These are phyloP conservation scores for Obba rivulosa DNA, from an alignment of 768 basidiomycete species.

Conservation along the genomic window DNA sequence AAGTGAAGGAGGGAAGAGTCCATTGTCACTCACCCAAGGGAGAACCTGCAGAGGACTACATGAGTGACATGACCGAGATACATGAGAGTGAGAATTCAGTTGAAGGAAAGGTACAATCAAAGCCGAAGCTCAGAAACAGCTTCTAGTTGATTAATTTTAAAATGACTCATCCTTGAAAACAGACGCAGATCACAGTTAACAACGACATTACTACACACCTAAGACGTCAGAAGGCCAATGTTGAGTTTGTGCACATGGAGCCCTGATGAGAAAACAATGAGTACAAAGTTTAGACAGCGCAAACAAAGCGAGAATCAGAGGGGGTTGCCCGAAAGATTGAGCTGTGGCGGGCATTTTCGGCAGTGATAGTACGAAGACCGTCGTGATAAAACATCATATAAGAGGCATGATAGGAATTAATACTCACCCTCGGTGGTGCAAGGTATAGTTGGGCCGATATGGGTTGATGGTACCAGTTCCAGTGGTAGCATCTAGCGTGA, in stretches of 20 bases:
- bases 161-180: slow-evolving; percentile 36
- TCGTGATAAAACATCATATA: slow-evolving; percentile 80
- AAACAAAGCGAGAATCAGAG: slow-evolving; percentile 42
- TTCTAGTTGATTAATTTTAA: slow-evolving; percentile 76
- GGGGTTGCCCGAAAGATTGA: slow-evolving; percentile 79
- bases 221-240: not conserved
- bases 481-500: not conserved
- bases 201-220: not conserved
- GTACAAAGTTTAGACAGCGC: not conserved
- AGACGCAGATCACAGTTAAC: not conserved
- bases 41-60: too few relatives aligned
- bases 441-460: too few relatives aligned
- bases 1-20: too few relatives aligned
- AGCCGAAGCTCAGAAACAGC: slow-evolving; percentile 79
- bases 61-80: too few relatives aligned
- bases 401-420: slow-evolving; percentile 7
- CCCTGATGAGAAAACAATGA: slow-evolving; percentile 1
- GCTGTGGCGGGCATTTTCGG: slow-evolving; percentile 95
- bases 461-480: too few relatives aligned
- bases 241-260: not conserved
- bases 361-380: slow-evolving; percentile 83
- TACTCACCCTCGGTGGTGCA: slow-evolving; percentile 28
- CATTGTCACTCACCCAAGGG: too few relatives aligned
- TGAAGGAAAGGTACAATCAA: slow-evolving; percentile 41
- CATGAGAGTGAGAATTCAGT: too few relatives aligned